Base-by-base conservation (phyloP, 2,329 filamentous ascomycete species). In the Penicillium concentricum region DNA sequence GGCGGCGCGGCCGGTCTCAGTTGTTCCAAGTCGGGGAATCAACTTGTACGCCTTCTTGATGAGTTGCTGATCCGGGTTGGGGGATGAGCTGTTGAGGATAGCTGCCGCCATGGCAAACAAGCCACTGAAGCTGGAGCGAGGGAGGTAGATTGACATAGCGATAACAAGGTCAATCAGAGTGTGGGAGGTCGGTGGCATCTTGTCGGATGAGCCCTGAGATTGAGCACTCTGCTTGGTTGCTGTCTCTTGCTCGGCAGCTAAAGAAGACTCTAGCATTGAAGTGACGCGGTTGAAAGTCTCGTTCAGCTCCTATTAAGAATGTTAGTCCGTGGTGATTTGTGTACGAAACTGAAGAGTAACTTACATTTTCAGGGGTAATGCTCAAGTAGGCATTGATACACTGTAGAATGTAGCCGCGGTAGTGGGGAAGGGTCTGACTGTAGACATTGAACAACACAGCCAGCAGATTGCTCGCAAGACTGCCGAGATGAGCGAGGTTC, bases 31-130 rank as follows among this genome's bases (percentile, higher is more conserved):
- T 53, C 94, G 88, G 4, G 94, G 93, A 49, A 99, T 95, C 50
- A 99, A 84, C 79, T 97, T 97, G 81, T 99, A 99, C 0, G 94
- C 93, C 78, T 99, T 99, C 84, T 99, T 99, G 74, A 97, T 93
- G 35, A 99, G 80, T 73, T 97, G 93, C 10, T 93, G 89, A 70
- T 97, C 93, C 37, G 70, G 71, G 41, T 73, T 71, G 15, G 74
- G 67, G 3, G 64, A 64, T 15, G 60, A 54, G 69, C 88, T 90
- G 72, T 88, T 87, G 64, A 97, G 87, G 56, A 97, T 88, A 26
- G 91, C 83, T 0, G 90, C 82, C 0, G 93, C 90, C 70, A 97
- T 92, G 65, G 87, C 87, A 77, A 99, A 97, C 2, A 99, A 84
- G 5, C 88, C 83, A 18, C 84, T 81, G 64, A 96, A 97, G 74